Percentiles rank a stretch among this genome's conserved stretches.
phyloP scores from a whole-genome alignment of 2,329 filamentous ascomycete genomes.

The Talaromyces sp. region DNA sequence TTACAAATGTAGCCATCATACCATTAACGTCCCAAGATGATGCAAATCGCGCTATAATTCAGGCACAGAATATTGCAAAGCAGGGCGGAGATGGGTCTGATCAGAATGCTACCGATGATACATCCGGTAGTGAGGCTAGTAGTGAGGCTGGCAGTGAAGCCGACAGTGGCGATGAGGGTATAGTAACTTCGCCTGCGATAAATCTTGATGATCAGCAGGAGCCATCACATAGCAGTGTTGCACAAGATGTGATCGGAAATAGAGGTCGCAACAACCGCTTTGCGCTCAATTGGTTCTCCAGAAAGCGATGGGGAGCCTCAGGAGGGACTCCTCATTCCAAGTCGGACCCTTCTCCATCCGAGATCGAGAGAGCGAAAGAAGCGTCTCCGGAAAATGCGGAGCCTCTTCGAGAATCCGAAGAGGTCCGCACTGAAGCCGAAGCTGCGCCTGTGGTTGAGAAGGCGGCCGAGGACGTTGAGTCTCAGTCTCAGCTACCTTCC shows the following conservation, averaged over 20 bases:
- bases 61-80: conserved; percentile 52
- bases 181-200: conserved; percentile 18
- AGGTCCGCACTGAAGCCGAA: conserved; percentile 9
- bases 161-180: conserved; percentile 11
- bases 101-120: conserved; percentile 27
- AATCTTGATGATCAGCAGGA: conserved; percentile 26
- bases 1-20: conserved; percentile 87
- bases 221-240: conserved; percentile 56
- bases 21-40: conserved; percentile 74
- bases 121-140: not conserved
- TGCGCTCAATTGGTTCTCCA: conserved; percentile 86
- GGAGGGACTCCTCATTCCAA: conserved; percentile 44
- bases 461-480: conserved; percentile 18
- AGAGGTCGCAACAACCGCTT: conserved; percentile 85
- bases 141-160: not conserved
- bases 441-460: conserved; percentile 13
- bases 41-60: conserved; percentile 67
- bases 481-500: conserved; percentile 19
- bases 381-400: not conserved
- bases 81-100: conserved; percentile 39
- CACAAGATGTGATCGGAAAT: conserved; percentile 80
- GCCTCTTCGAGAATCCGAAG: not conserved
- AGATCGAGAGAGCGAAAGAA: not conserved
- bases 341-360: not conserved
- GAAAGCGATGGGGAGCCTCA: conserved; percentile 67